Percentiles rank a stretch among this genome's conserved stretches.
Evolutionary conservation across 495 filamentous ascomycete genomes (phyloP).

Genomic region (Xylaria grammica): DNA sequence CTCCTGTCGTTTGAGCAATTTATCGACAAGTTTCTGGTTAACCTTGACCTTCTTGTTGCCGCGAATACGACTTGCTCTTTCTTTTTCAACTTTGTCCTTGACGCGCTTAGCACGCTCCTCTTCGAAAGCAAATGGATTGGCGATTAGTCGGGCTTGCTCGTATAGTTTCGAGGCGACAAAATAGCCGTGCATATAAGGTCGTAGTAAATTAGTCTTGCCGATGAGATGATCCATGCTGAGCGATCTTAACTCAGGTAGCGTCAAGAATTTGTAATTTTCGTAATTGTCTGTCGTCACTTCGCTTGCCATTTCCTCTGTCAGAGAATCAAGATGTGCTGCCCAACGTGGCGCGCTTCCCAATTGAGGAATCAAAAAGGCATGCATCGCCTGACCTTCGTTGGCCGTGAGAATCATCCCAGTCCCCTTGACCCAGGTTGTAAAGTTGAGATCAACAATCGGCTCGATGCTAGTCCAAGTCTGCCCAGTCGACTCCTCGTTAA

Average conservation of each 20-base stretch:
- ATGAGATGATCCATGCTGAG: slow-evolving; percentile 86
- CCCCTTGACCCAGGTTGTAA: slow-evolving; percentile 84
- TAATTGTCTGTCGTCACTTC: slow-evolving; percentile 75
- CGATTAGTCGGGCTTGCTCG: slow-evolving; percentile 90
- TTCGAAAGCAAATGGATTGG: slow-evolving; percentile 90
- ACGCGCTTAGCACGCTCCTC: slow-evolving; percentile 85
- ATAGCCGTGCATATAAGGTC: slow-evolving; percentile 98
- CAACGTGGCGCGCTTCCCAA: slow-evolving; percentile 85
- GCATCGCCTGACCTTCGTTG: slow-evolving; percentile 90
- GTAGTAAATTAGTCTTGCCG: slow-evolving; percentile 81
- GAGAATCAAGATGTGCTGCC: slow-evolving; percentile 95
- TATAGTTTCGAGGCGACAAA: slow-evolving; percentile 93
- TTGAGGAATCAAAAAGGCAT: slow-evolving; percentile 92
- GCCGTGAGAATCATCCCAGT: slow-evolving; percentile 90
- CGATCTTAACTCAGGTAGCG: slow-evolving; percentile 75
- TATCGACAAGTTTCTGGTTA: slow-evolving; percentile 85
- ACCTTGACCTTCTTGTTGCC: slow-evolving; percentile 92
- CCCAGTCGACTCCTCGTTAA: slow-evolving; percentile 85
- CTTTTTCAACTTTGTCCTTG: slow-evolving; percentile 92
- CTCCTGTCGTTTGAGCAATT: slow-evolving; percentile 78
- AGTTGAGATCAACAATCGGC: slow-evolving; percentile 91
- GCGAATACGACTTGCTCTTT: slow-evolving; percentile 87
- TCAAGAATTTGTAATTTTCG: slow-evolving; percentile 98
- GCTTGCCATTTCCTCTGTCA: slow-evolving; percentile 98
- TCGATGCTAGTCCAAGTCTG: slow-evolving; percentile 94